Evolutionary conservation across 345 rosid species (phyloP), one percentile per base, ranked within the genome.

Genomic region (Nasturtium officinale): DNA sequence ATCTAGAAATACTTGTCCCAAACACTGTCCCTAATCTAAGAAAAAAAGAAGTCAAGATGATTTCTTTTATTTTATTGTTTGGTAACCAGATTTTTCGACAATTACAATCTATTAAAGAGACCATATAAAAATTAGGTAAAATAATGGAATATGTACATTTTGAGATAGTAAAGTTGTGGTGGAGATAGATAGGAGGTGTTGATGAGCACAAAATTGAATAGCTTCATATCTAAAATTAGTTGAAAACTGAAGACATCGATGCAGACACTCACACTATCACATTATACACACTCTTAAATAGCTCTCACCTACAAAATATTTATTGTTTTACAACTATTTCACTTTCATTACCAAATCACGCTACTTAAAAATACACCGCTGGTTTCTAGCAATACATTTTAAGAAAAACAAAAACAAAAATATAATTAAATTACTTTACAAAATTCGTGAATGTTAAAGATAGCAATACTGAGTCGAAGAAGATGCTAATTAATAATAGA

Each of bases 181-280:
- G 78, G 48, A 65, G 30, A 65, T 46, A 69, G 55, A 56, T 29
- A 56, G 58, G 7, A 48, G 35, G 35, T 8, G 70, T 62, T 42
- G 64, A 72, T 30, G 13, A 54, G 16, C 50, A 45, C 20, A 45
- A 48, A 74, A 67, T 38, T 66, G 21, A 74, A 74, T 59, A 59
- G 67, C 67, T 60, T 74, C 73, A 67, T 58, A 66, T 67, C 73
- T 74, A 66, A 65, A 48, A 47, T 65, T 74, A 65, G 77, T 63
- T 74, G 77, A 59, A 57, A 66, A 58, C 73, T 66, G 26, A 66
- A 58, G 78, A 57, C 72, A 62, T 65, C 25, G 72, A 65, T 25
- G 72, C 66, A 47, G 72, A 65, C 78, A 65, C 26, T 74, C 43
- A 23, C 50, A 73, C 50, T 64, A 20, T 46, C 77, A 65, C 71